A percentile compares a stretch with the other conserved stretches of the same genome.
These are phyloP conservation scores for Podaxis sp. DNA, from an alignment of 768 basidiomycete species.

Conservation along the genomic window DNA sequence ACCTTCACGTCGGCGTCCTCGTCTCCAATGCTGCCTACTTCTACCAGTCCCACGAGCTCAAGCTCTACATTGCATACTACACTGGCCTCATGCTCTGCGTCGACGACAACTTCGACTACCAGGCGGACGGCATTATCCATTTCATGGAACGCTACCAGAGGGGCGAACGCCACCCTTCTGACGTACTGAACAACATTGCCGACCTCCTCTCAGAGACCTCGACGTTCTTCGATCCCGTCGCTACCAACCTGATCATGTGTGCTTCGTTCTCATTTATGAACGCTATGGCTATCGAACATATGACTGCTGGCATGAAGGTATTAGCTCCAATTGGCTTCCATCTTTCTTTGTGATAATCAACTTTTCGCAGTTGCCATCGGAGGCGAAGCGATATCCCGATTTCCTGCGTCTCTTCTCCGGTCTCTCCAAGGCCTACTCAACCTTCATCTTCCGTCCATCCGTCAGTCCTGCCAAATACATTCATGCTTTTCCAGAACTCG, in stretches of 20 bases:
- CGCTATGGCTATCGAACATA: conserved; percentile 11
- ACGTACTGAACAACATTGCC: conserved; percentile 12
- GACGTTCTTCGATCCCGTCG: conserved; percentile 10
- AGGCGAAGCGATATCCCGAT: conserved; percentile 13
- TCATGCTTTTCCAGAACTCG: conserved; percentile 13
- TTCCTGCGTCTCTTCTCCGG: conserved; percentile 15
- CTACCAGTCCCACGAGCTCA: conserved; percentile 11
- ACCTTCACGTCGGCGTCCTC: conserved; percentile 12
- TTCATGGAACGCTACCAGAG: conserved; percentile 13
- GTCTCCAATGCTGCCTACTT: conserved; percentile 15
- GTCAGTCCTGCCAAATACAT: conserved; percentile 14
- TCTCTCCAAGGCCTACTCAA: conserved; percentile 14
- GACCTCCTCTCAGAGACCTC: conserved; percentile 10
- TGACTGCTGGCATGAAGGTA: conserved; percentile 10
- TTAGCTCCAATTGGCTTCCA: background rate
- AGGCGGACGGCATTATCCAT: conserved; percentile 9
- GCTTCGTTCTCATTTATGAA: conserved; percentile 15
- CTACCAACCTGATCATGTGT: conserved; percentile 11
- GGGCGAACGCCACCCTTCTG: conserved; percentile 11
- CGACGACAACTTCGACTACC: conserved; percentile 12
- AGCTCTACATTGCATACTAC: conserved; percentile 15
- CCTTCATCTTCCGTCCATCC: conserved; percentile 14
- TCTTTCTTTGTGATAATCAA: background rate
- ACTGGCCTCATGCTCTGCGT: conserved; percentile 12
- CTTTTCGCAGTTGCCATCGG: conserved; percentile 4